These are phyloP conservation scores for Rhizopogon vinicolor DNA, from an alignment of 768 basidiomycete species.

Conservation along the genomic window DNA sequence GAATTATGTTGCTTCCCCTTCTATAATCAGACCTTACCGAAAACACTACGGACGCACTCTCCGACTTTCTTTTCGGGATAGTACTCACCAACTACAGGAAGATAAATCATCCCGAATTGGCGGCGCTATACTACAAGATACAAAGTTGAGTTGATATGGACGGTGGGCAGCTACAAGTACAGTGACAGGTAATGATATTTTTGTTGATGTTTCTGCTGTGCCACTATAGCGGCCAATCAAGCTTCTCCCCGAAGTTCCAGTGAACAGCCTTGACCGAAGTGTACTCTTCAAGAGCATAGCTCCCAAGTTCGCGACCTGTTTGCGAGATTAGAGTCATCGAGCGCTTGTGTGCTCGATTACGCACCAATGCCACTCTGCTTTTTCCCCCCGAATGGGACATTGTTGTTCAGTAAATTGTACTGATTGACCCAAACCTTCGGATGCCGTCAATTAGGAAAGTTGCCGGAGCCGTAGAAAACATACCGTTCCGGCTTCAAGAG, in stretches of 20 bases:
- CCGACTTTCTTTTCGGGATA: not conserved
- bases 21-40: not conserved
- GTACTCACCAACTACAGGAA: not conserved
- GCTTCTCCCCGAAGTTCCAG: conserved; percentile 82
- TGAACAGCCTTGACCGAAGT: conserved; percentile 80
- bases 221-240: conserved; percentile 68
- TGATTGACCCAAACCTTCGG: conserved; percentile 87
- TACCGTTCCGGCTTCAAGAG: conserved; percentile 87
- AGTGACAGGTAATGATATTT: not conserved
- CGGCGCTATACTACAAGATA: no score
- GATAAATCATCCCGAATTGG: not conserved
- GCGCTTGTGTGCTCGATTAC: conserved; percentile 15
- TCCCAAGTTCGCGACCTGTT: conserved; percentile 82
- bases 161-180: not conserved
- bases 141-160: not conserved
- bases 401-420: conserved; percentile 78
- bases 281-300: conserved; percentile 81
- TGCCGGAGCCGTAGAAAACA: conserved; percentile 15
- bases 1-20: not conserved
- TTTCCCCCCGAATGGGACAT: conserved; percentile 94
- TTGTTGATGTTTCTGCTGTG: not conserved
- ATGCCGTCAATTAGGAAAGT: conserved; percentile 4
- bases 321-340: conserved; percentile 4
- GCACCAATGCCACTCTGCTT: conserved; percentile 86
- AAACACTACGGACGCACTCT: not conserved